Evolutionary conservation across 805 yeast genomes (phyloP).

Genomic region (Yarrowia alimentaria): DNA sequence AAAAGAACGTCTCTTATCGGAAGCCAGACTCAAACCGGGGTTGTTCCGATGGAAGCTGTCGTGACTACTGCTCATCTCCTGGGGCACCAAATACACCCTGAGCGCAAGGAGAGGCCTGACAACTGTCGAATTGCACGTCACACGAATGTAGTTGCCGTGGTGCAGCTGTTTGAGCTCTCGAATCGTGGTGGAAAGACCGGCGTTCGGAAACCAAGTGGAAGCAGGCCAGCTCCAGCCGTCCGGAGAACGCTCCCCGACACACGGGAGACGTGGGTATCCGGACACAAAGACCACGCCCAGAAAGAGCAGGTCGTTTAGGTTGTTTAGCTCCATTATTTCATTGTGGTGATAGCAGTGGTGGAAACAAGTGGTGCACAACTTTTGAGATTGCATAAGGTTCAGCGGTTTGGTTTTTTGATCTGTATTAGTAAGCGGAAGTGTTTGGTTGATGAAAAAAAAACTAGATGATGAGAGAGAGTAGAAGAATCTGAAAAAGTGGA

Average conservation of each 20-base stretch:
- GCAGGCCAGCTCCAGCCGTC: slow-evolving; percentile 27
- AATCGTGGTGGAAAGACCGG: neutral
- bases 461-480: too few relatives aligned
- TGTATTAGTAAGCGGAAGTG: too few relatives aligned
- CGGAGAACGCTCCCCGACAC: neutral
- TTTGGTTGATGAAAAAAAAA: too few relatives aligned
- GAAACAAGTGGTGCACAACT: too few relatives aligned
- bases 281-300: slow-evolving; percentile 2
- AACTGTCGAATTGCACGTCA: neutral
- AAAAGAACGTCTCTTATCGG: too few relatives aligned
- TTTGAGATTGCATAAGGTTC: too few relatives aligned
- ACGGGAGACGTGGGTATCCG: slow-evolving; percentile 3
- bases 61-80: too few relatives aligned
- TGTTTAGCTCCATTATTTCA: neutral
- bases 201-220: neutral
- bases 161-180: neutral
- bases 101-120: neutral
- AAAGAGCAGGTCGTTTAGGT: slow-evolving; percentile 1
- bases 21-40: too few relatives aligned
- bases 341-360: too few relatives aligned
- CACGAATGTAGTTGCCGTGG: neutral
- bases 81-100: slow-evolving; percentile 6
- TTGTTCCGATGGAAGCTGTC: too few relatives aligned
- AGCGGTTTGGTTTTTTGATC: too few relatives aligned
- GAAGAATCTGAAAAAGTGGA: too few relatives aligned